phyloP scores from a whole-genome alignment of 768 basidiomycete genomes.

The Hysterangium stoloniferum region DNA sequence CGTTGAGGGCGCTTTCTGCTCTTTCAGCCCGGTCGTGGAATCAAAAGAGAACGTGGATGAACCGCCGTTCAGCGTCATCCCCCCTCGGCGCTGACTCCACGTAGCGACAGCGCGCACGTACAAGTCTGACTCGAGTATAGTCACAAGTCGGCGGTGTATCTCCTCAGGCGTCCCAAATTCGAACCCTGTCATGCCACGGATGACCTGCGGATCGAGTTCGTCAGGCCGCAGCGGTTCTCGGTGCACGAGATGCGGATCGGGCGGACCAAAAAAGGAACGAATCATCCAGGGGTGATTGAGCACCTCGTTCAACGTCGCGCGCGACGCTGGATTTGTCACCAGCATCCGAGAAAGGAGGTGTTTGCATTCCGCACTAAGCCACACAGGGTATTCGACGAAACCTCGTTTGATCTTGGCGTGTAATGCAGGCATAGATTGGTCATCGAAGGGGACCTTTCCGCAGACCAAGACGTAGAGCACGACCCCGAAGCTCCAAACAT shows the following conservation, averaged over 20 bases:
- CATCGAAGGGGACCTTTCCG: conserved; percentile 98
- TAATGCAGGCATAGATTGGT: conserved; percentile 97
- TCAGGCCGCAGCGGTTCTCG: conserved; percentile 85
- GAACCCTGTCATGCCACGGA: conserved; percentile 91
- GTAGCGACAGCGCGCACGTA: conserved; percentile 66
- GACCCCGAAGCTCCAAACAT: conserved; percentile 98
- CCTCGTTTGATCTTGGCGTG: conserved; percentile 99
- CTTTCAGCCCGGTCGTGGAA: conserved; percentile 3
- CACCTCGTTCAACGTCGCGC: conserved; percentile 80
- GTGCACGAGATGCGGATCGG: conserved; percentile 78
- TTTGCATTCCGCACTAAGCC: conserved; percentile 96
- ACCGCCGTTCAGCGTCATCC: conserved; percentile 11
- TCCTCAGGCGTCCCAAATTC: conserved; percentile 90
- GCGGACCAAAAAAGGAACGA: conserved; percentile 74
- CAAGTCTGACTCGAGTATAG: conserved; percentile 67
- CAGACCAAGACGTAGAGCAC: conserved; percentile 97
- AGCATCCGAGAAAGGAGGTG: conserved; percentile 90
- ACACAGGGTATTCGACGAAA: conserved; percentile 92
- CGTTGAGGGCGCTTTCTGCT: conserved; percentile 39
- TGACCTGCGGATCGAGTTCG: conserved; percentile 80
- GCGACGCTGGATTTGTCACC: conserved; percentile 81
- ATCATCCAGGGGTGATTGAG: conserved; percentile 88
- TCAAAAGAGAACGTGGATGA: conserved; percentile 57
- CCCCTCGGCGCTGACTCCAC: conserved; percentile 53
- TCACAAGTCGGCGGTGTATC: conserved; percentile 64